Evolutionary conservation across 257 asterid genomes (phyloP).

Genomic region (Vinca minor): DNA sequence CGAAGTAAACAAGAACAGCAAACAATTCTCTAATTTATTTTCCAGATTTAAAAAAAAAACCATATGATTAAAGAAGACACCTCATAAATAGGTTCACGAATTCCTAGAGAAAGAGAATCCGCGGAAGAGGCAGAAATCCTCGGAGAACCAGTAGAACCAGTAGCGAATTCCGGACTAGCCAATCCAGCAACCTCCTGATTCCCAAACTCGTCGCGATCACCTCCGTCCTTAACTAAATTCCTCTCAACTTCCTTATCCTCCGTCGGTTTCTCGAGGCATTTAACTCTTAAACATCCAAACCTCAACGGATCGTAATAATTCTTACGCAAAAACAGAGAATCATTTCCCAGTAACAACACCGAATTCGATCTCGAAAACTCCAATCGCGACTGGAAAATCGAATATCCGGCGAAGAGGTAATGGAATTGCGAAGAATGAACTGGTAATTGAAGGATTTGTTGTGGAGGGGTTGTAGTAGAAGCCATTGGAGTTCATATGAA

Average conservation of each 20-base stretch:
- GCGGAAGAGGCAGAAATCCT: slow-evolving; percentile 32
- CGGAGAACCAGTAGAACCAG: slow-evolving; percentile 37
- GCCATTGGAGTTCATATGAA: slow-evolving; percentile 35
- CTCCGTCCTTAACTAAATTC: slow-evolving; percentile 26
- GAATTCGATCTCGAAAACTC: slow-evolving; percentile 19
- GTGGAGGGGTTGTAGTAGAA: slow-evolving; percentile 32
- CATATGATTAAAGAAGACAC: slow-evolving; percentile 19
- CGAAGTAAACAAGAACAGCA: neutral
- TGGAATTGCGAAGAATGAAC: slow-evolving; percentile 42
- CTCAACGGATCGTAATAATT: slow-evolving; percentile 38
- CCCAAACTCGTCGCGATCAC: slow-evolving; percentile 23
- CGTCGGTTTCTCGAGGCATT: slow-evolving; percentile 40
- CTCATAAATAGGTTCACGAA: slow-evolving; percentile 94
- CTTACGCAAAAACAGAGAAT: slow-evolving; percentile 19
- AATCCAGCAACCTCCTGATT: slow-evolving; percentile 25
- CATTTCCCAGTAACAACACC: neutral
- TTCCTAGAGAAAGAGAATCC: slow-evolving; percentile 72
- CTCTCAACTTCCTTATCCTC: slow-evolving; percentile 37
- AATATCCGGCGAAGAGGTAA: slow-evolving; percentile 40
- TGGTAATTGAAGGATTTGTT: slow-evolving; percentile 39
- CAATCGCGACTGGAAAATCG: slow-evolving; percentile 34
- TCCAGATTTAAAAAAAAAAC: neutral
- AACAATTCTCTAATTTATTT: neutral
- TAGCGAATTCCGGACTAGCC: slow-evolving; percentile 28
- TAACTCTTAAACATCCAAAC: slow-evolving; percentile 27